Evolutionary conservation across 768 basidiomycete species (phyloP).

Genomic region (Termitomyces sp.): DNA sequence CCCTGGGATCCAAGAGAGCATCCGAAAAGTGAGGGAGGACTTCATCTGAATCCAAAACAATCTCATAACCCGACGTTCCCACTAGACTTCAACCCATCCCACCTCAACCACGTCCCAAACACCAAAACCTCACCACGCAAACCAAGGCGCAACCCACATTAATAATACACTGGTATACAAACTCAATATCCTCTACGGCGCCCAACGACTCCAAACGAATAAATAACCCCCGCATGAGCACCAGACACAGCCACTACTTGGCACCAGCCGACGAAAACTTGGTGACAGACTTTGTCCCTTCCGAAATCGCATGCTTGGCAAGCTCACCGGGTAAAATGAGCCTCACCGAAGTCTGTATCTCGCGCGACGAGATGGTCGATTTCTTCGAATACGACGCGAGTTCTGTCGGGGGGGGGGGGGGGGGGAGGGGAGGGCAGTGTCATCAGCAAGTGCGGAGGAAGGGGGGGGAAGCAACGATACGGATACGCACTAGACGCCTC

Average conservation of each 20-base stretch:
- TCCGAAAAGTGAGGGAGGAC: too few species aligned
- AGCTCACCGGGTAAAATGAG: constrained; percentile 96
- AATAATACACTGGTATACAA: constrained; percentile 17
- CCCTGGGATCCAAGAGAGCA: too few species aligned
- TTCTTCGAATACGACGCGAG: constrained; percentile 98
- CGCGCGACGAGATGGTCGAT: constrained; percentile 96
- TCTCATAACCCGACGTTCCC: too few species aligned
- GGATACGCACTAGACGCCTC: constrained; percentile 84
- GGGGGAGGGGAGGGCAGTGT: too few species aligned
- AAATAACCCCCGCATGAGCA: too few species aligned
- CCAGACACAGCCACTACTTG: constrained; percentile 40
- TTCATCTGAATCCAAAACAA: too few species aligned
- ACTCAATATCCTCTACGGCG: constrained; percentile 13
- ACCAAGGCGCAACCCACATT: not conserved
- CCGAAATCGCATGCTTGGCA: constrained; percentile 97
- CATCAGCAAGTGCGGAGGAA: too few species aligned
- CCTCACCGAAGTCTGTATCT: constrained; percentile 95
- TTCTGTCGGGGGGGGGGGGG: too few species aligned
- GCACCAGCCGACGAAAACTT: constrained; percentile 58
- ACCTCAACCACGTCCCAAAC: too few species aligned
- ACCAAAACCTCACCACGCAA: too few species aligned
- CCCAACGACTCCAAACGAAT: not conserved
- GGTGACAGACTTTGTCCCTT: constrained; percentile 64
- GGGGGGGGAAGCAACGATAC: too few species aligned
- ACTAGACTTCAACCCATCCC: too few species aligned